Percentiles rank a stretch among this genome's conserved stretches.
These are phyloP conservation scores for Telfairia occidentalis DNA, from an alignment of 331 rosid genomes.

Conservation along the genomic window DNA sequence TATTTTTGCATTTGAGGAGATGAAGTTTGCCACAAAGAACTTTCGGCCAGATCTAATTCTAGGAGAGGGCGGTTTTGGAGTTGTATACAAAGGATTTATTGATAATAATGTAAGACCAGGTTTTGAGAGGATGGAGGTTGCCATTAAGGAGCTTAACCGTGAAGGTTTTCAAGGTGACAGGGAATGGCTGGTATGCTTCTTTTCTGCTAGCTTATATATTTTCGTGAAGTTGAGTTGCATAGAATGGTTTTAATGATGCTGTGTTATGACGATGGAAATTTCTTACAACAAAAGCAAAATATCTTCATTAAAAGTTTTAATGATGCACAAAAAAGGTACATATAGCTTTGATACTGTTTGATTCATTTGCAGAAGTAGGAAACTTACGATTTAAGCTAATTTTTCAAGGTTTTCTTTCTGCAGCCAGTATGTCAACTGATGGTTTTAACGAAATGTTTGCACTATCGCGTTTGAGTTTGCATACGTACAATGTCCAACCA, in stretches of 20 bases:
- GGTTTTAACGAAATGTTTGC: neutral
- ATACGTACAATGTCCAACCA: neutral
- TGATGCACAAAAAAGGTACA: neutral
- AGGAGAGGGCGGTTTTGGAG: slow-evolving; percentile 95
- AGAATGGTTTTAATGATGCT: neutral
- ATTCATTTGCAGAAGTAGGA: neutral
- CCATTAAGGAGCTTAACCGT: slow-evolving; percentile 88
- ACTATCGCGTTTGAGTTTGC: neutral
- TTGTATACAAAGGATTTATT: slow-evolving; percentile 74
- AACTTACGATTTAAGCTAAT: neutral
- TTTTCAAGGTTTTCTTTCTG: neutral
- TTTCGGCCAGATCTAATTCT: slow-evolving; percentile 72
- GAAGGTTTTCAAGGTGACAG: slow-evolving; percentile 96
- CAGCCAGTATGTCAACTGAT: neutral
- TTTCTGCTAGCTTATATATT: slow-evolving; percentile 13
- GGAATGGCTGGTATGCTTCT: slow-evolving; percentile 75
- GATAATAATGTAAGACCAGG: slow-evolving; percentile 61
- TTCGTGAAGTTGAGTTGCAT: neutral
- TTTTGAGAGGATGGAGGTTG: slow-evolving; percentile 46
- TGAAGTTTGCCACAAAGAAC: slow-evolving; percentile 57
- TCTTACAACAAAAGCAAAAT: neutral
- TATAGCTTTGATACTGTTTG: neutral
- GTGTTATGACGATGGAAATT: neutral
- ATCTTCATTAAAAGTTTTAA: neutral
- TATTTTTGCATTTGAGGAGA: slow-evolving; percentile 54